phyloP scores from a whole-genome alignment of 768 basidiomycete species.

The Sporobolomyces roseus region DNA sequence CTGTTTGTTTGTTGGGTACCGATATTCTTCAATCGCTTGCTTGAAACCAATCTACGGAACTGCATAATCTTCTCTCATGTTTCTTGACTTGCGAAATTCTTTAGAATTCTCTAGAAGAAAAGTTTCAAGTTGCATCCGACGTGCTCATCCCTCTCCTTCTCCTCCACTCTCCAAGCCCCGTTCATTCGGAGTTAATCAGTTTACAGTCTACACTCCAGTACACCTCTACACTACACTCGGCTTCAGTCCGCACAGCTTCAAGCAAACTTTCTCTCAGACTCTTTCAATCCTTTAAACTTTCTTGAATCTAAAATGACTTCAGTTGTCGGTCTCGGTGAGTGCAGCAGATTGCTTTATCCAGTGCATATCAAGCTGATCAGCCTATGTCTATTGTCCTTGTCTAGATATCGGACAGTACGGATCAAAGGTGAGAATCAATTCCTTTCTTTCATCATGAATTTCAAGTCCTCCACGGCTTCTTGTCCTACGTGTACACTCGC shows the following conservation, averaged over 20 bases:
- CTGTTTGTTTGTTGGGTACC: too few species aligned
- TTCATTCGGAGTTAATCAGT: constrained; percentile 3
- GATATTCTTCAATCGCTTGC: too few species aligned
- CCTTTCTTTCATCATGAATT: not conserved
- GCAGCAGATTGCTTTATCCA: too few species aligned
- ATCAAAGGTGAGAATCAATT: constrained; percentile 28
- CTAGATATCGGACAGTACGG: constrained; percentile 42
- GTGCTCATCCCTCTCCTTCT: not conserved
- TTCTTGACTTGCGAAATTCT: too few species aligned
- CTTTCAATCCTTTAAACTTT: not conserved
- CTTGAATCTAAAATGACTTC: constrained; percentile 25
- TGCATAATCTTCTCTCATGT: too few species aligned
- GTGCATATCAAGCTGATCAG: too few species aligned
- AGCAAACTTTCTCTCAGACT: not conserved
- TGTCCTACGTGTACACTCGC: not conserved
- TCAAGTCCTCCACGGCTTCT: not conserved
- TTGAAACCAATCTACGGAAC: too few species aligned
- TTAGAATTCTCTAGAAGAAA: too few species aligned
- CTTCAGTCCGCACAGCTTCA: too few species aligned
- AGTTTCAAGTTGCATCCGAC: not conserved
- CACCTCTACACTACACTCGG: too few species aligned
- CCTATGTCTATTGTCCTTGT: not conserved
- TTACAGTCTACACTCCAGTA: not conserved
- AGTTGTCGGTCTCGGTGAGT: constrained; percentile 36
- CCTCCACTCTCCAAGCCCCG: not conserved